phyloP scores from a whole-genome alignment of 192 early-diverging fungal species.

The Haplosporangium gracile region DNA sequence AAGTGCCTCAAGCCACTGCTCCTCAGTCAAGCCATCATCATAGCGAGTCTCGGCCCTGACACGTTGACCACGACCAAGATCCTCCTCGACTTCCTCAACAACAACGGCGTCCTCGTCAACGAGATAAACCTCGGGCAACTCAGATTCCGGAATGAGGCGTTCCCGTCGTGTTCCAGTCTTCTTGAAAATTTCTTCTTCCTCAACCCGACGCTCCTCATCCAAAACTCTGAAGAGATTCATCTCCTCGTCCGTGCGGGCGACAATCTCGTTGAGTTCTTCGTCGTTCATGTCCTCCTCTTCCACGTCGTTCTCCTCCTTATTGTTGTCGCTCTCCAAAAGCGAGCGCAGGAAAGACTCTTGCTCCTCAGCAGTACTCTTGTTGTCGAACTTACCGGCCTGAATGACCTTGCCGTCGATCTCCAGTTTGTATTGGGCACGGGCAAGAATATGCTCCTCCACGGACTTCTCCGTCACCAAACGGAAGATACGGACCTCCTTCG shows the following conservation, averaged over 20 bases:
- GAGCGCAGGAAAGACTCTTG: slow-evolving; percentile 91
- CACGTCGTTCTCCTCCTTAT: slow-evolving; percentile 76
- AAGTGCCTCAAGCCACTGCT: slow-evolving; percentile 88
- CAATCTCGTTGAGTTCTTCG: slow-evolving; percentile 93
- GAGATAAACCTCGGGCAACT: slow-evolving; percentile 87
- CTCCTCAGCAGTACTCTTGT: slow-evolving; percentile 94
- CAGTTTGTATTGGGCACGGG: slow-evolving; percentile 94
- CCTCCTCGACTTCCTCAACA: slow-evolving; percentile 63
- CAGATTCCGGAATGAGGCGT: slow-evolving; percentile 86
- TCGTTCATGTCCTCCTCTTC: slow-evolving; percentile 84
- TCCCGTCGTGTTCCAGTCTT: slow-evolving; percentile 67
- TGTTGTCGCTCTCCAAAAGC: slow-evolving; percentile 85
- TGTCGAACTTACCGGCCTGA: slow-evolving; percentile 99
- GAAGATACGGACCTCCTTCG: slow-evolving; percentile 96
- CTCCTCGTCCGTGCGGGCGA: slow-evolving; percentile 91
- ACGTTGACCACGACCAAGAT: slow-evolving; percentile 81
- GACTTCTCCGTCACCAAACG: slow-evolving; percentile 92
- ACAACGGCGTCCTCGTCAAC: slow-evolving; percentile 69
- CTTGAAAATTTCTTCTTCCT: slow-evolving; percentile 62
- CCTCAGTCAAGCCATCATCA: slow-evolving; percentile 94
- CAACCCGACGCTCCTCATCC: slow-evolving; percentile 76
- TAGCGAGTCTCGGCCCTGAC: slow-evolving; percentile 83
- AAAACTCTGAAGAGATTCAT: slow-evolving; percentile 77
- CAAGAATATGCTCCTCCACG: slow-evolving; percentile 95
- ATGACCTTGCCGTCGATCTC: slow-evolving; percentile 99